Conservation (phyloP, 805 yeast species). For the Myxozyma vanderwaltii region DNA sequence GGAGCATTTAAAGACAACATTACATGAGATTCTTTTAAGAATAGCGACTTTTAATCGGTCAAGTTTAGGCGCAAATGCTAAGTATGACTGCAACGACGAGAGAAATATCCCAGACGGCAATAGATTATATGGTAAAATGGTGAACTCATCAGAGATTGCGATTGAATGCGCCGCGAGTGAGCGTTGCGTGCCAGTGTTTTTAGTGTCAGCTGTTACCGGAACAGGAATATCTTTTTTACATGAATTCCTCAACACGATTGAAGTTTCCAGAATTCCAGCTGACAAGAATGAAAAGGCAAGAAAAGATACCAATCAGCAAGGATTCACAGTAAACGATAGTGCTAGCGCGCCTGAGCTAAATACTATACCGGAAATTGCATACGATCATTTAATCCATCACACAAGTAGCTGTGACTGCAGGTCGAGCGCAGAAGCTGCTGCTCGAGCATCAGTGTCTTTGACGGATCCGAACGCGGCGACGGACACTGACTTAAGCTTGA, state of each 20-base stretch:
- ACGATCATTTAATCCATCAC: constrained; percentile 24
- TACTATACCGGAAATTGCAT: constrained; percentile 1
- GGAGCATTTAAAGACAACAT: constrained; percentile 16
- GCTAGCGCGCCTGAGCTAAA: no score
- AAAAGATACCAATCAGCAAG: no score
- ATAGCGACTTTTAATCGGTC: constrained; percentile 15
- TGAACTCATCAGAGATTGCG: constrained; percentile 22
- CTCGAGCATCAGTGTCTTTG: constrained; percentile 5
- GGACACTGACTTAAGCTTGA: no score
- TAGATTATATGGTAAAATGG: constrained; percentile 28
- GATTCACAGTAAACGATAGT: no score
- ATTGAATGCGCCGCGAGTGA: constrained; percentile 19
- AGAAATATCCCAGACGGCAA: not conserved
- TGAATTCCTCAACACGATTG: constrained; percentile 21
- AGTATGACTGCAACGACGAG: not conserved
- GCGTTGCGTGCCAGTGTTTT: constrained; percentile 30
- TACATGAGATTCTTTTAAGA: constrained; percentile 15
- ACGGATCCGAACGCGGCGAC: not conserved
- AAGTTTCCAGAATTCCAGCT: not conserved
- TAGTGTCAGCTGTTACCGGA: constrained; percentile 30
- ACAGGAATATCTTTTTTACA: constrained; percentile 24
- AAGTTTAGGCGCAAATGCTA: not conserved
- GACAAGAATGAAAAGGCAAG: not conserved
- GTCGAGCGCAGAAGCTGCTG: not conserved
- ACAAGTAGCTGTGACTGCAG: constrained; percentile 18